Evolutionary conservation across 192 early-diverging fungal species (phyloP).

Genomic region (Backusella macrospora): DNA sequence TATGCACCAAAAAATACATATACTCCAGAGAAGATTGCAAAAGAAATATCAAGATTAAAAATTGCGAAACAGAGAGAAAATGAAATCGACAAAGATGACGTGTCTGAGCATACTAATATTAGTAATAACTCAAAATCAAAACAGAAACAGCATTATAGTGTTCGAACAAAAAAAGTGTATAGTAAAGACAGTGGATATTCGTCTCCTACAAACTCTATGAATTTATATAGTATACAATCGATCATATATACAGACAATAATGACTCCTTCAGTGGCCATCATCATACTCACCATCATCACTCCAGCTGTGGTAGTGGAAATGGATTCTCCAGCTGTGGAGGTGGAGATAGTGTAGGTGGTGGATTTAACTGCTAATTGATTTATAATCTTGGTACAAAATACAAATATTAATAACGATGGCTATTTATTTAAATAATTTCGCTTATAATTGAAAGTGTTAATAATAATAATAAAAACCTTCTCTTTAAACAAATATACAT

Average conservation of each 20-base stretch:
- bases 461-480: too few species aligned
- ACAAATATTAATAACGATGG: too few species aligned
- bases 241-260: background rate
- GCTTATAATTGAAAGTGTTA: too few species aligned
- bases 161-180: background rate
- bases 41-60: background rate
- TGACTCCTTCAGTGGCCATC: background rate
- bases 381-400: too few species aligned
- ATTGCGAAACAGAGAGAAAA: background rate
- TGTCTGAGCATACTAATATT: background rate
- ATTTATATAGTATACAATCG: background rate
- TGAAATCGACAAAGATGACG: background rate
- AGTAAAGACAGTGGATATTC: background rate
- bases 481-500: too few species aligned
- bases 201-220: background rate
- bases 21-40: background rate
- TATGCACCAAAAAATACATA: background rate
- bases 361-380: background rate
- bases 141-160: background rate
- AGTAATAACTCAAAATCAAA: background rate
- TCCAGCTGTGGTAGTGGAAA: background rate
- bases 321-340: background rate
- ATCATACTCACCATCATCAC: background rate
- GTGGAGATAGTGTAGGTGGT: too few species aligned
- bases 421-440: too few species aligned